Conservation (phyloP, 2,329 filamentous ascomycete genomes). For the Aureobasidium uvarum region DNA sequence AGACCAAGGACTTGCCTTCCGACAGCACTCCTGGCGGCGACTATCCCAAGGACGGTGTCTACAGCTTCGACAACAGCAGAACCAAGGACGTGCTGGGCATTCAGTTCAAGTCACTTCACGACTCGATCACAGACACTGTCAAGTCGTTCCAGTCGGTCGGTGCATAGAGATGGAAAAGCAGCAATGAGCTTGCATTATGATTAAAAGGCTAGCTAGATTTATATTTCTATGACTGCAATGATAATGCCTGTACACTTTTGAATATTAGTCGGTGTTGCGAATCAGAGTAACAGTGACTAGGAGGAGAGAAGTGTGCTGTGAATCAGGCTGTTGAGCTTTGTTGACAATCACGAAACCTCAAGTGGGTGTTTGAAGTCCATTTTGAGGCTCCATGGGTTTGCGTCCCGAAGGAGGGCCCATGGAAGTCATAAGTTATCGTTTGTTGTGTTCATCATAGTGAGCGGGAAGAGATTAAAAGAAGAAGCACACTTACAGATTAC, state of each 20-base stretch:
- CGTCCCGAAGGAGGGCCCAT: conserved; percentile 17
- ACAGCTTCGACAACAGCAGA: conserved; percentile 56
- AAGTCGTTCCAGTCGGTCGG: conserved; percentile 60
- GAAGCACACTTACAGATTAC: conserved; percentile 19
- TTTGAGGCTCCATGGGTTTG: conserved; percentile 22
- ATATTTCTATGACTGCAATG: conserved; percentile 1
- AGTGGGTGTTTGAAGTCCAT: conserved; percentile 36
- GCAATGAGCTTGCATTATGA: conserved; percentile 19
- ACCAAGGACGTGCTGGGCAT: conserved; percentile 58
- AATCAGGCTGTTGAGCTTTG: conserved; percentile 59
- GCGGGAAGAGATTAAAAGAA: background rate
- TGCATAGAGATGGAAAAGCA: conserved; percentile 37
- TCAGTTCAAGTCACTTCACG: conserved; percentile 58
- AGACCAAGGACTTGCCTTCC: conserved; percentile 53
- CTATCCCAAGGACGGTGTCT: conserved; percentile 52
- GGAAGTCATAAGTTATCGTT: conserved; percentile 25
- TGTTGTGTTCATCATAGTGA: conserved; percentile 22
- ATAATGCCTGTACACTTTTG: conserved; percentile 12
- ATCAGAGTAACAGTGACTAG: background rate
- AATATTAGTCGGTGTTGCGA: conserved; percentile 14
- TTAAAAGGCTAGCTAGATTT: conserved; percentile 9
- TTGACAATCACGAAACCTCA: conserved; percentile 35
- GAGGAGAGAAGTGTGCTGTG: background rate
- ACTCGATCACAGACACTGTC: conserved; percentile 61
- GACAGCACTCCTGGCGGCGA: conserved; percentile 44